Evolutionary conservation across 306 rosid species (phyloP), one percentile per base, ranked within the genome.

Genomic region (Cyclanthera cordifolia): DNA sequence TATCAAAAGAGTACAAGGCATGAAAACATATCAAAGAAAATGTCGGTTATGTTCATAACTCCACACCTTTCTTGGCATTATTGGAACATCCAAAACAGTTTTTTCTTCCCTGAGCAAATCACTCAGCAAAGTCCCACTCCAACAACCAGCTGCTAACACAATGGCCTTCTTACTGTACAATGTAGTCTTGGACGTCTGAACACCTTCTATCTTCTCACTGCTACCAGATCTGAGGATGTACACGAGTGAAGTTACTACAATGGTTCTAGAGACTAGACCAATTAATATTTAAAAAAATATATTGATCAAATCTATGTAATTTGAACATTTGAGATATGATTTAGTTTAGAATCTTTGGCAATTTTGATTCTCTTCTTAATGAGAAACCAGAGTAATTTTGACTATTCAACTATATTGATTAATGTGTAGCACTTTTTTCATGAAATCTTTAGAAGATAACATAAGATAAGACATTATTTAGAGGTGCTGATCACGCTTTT

Each of bases 121-220:
- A 68, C 75, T 77, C 77, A 87, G 86, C 85, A 92, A 85, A 74
- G 83, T 81, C 13, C 97, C 96, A 75, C 96, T 89, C 97, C 97
- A 92, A 84, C 95, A 80, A 82, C 97, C 96, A 82, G 97, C 87
- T 28, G 96, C 90, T 27, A 92, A 81, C 68, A 92, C 79, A 58
- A 89, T 51, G 45, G 88, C 97, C 82, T 91, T 87, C 79, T 79
- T 84, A 78, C 89, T 30, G 75, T 81, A 74, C 78, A 92, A 73
- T 13, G 73, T 85, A 69, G 61, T 85, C 64, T 79, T 84, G 63
- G 73, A 83, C 76, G 96, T 89, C 80, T 81, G 79, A 69, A 92
- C 82, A 66, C 79, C 90, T 53, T 69, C 71, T 21, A 87, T 79
- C 69, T 84, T 82, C 50, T 78, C 84, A 65, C 66, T 77, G 78